Evolutionary conservation across 2,329 filamentous ascomycete species (phyloP), one percentile per base, ranked within the genome.

Genomic region (Exserohilum turcica): DNA sequence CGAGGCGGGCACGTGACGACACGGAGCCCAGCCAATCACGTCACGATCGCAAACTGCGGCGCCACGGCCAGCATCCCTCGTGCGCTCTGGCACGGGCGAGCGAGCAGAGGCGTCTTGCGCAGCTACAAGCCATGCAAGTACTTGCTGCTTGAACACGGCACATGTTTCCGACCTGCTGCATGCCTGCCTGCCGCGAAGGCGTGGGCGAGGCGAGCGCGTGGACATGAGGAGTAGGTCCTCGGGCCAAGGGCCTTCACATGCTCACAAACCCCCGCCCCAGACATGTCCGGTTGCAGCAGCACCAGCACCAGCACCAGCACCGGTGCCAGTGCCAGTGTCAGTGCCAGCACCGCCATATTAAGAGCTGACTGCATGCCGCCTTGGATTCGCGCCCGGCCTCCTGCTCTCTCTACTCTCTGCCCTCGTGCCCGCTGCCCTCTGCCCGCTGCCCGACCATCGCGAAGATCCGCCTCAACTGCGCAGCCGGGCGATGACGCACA

Each of bases 401-500:
- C 15, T 9, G 42, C 48, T 32, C 24, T 9, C 10, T 29, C 29
- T n/a, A 18, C 24, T 31, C 13, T 6, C 27, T 9, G 21, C 7
- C 12, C 4, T n/a, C 15, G 15, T 38, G 24, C 6, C 32, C 19
- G n/a, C 40, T n/a, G n/a, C n/a, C n/a, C n/a, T n/a, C n/a, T n/a
- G n/a, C n/a, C n/a, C n/a, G n/a, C n/a, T n/a, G n/a, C n/a, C n/a
- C n/a, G n/a, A n/a, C n/a, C n/a, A n/a, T n/a, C n/a, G n/a, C n/a
- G n/a, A n/a, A n/a, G n/a, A n/a, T n/a, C n/a, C n/a, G 65, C 59
- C 60, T 64, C 58, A 56, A 49, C 37, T 53, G 60, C 59, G 55
- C 59, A 59, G 56, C 51, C 57, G 54, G 66, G 64, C 65, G 63
- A 74, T 74, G 71, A 73, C 72, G 70, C 70, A 71, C 66, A 64